phyloP scores from a whole-genome alignment of 2,329 filamentous ascomycete species.

The Ascochyta pisi region DNA sequence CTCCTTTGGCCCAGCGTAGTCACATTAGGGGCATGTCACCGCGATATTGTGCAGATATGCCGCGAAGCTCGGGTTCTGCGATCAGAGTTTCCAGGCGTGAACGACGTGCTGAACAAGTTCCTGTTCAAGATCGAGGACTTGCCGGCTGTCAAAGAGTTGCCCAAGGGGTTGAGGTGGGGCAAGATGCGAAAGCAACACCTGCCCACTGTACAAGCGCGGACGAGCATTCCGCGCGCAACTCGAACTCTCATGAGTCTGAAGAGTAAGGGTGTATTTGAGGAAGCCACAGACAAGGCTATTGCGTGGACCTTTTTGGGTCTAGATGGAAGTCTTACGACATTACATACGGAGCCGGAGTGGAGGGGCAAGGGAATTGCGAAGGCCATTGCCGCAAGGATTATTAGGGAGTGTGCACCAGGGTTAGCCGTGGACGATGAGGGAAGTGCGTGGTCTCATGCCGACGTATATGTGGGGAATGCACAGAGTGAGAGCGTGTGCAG shows the following conservation, averaged over 20 bases:
- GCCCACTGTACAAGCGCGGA: conserved; percentile 57
- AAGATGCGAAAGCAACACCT: conserved; percentile 61
- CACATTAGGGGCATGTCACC: conserved; percentile 55
- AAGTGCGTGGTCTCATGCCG: conserved; percentile 65
- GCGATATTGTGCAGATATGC: conserved; percentile 32
- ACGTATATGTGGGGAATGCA: conserved; percentile 67
- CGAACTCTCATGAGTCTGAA: conserved; percentile 52
- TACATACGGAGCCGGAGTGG: conserved; percentile 67
- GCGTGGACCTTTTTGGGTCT: conserved; percentile 71
- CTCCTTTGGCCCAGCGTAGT: conserved; percentile 48
- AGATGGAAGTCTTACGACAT: conserved; percentile 66
- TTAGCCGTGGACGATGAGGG: conserved; percentile 43
- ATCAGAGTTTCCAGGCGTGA: conserved; percentile 39
- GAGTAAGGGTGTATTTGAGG: conserved; percentile 51
- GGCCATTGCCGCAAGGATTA: conserved; percentile 63
- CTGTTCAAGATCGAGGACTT: conserved; percentile 60
- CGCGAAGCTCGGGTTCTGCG: conserved; percentile 31
- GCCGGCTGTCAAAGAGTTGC: conserved; percentile 50
- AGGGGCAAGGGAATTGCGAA: conserved; percentile 70
- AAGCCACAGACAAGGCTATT: conserved; percentile 58
- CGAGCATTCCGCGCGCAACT: conserved; percentile 62
- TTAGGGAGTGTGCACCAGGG: conserved; percentile 53
- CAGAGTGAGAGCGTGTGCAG: conserved; percentile 68
- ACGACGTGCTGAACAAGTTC: conserved; percentile 60
- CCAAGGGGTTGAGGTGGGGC: conserved; percentile 64